Conservation (phyloP, 345 rosid genomes). For the Rubroshorea leprosula region DNA sequence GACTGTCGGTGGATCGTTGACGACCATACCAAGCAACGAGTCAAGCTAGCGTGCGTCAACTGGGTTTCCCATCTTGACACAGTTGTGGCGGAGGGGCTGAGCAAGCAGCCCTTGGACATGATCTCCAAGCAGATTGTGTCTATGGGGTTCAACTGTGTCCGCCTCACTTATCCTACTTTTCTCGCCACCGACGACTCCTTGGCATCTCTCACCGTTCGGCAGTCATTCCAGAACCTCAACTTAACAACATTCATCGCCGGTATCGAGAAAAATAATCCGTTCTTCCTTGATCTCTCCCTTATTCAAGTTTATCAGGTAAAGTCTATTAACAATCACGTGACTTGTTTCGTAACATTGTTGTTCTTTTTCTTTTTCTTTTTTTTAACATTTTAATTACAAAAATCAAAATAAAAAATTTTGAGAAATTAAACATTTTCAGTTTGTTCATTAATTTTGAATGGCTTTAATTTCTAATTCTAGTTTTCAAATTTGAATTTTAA, state of each 20-base stretch:
- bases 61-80: constrained; percentile 68
- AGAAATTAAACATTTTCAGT: too few species aligned
- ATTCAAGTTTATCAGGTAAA: constrained; percentile 72
- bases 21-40: constrained; percentile 28
- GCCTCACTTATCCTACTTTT: constrained; percentile 63
- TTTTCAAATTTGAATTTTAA: too few species aligned
- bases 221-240: constrained; percentile 59
- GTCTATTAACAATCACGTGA: too few species aligned
- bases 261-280: constrained; percentile 68
- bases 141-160: constrained; percentile 60
- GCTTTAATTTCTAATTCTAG: too few species aligned
- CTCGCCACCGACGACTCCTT: constrained; percentile 50
- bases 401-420: too few species aligned
- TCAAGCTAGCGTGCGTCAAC: constrained; percentile 60
- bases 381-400: too few species aligned
- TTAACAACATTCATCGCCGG: constrained; percentile 58
- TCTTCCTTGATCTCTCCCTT: constrained; percentile 68
- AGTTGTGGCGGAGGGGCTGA: constrained; percentile 68
- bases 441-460: too few species aligned
- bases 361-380: too few species aligned
- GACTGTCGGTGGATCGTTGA: constrained; percentile 14
- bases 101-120: constrained; percentile 49
- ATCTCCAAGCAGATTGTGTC: constrained; percentile 31
- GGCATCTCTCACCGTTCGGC: constrained; percentile 47
- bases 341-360: too few species aligned